A percentile compares a stretch with the other conserved stretches of the same genome.
Evolutionary conservation across 345 rosid genomes (phyloP).

Genomic region (Litchi chinensis): DNA sequence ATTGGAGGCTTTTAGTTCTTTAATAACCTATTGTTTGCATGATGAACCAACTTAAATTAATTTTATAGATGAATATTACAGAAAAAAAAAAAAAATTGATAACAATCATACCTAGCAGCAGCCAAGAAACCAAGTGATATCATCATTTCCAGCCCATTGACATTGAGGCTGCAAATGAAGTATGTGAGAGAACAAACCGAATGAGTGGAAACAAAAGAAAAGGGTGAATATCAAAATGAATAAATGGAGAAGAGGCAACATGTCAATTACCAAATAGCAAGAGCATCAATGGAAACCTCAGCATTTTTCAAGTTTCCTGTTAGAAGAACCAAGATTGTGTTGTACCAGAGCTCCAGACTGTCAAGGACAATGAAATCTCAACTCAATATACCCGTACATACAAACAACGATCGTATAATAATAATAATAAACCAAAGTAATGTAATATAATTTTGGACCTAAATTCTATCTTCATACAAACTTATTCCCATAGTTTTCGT

Average conservation of each 20-base stretch:
- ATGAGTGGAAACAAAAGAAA: not conserved
- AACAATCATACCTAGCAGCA: conserved; percentile 57
- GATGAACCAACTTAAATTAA: not conserved
- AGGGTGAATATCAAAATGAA: not conserved
- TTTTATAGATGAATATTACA: not conserved
- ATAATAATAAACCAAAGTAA: too few relatives aligned
- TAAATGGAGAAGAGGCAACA: not conserved
- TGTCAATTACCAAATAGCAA: conserved; percentile 66
- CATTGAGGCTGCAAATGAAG: conserved; percentile 52
- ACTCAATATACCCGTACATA: not conserved
- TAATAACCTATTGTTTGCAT: too few relatives aligned
- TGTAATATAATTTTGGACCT: too few relatives aligned
- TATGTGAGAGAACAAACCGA: not conserved
- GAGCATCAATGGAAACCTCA: conserved; percentile 74
- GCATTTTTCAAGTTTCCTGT: conserved; percentile 73
- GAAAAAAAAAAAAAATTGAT: not conserved
- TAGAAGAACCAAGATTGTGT: conserved; percentile 62
- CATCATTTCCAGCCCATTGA: conserved; percentile 85
- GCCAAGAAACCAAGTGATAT: conserved; percentile 77
- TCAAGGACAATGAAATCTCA: conserved; percentile 9
- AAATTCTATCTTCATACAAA: too few relatives aligned
- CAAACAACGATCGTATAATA: not conserved
- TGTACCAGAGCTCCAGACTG: conserved; percentile 92
- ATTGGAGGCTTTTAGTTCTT: too few relatives aligned
- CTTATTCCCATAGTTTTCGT: too few relatives aligned